Evolutionary conservation across 345 rosid genomes (phyloP), one percentile per base, ranked within the genome.

Genomic region (Brassica juncea): DNA sequence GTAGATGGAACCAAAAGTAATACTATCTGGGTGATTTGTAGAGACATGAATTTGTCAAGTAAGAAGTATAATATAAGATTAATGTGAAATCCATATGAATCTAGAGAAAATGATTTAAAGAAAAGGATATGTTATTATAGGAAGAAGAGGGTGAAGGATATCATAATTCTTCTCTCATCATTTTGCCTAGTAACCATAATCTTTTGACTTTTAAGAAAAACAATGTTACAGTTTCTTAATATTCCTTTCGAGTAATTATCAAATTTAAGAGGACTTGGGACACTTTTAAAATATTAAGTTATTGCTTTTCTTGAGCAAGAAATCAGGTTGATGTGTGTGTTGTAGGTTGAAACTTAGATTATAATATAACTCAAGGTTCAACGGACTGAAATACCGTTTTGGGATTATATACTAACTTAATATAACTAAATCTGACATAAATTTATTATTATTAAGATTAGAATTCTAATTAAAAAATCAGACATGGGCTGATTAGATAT

Each of bases 151-250:
- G 77, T 81, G 74, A 64, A 61, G n/a, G 34, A 14, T 12, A 58
- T 70, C 77, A 82, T 85, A 57, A 85, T 85, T 78, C 59, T 54
- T 16, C 11, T 68, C 69, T 77, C 83, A 88, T 88, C 87, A 90
- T 90, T 85, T 76, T 85, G 87, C 84, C 88, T 68, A 57, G 4
- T 65, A 28, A 68, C 9, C 72, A 15, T 63, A 6, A 65, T 66
- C 82, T 72, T 65, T 54, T 70, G n/a, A 60, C 49, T 77, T 61
- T 66, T 16, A 31, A n/a, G 77, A 72, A 11, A 49, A 19, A 1
- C 5, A 68, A 69, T 16, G 61, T 37, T 65, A 55, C 61, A 28
- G 3, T 76, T 68, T 59, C 67, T 4, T 55, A 52, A 66, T 1
- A 10, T 70, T 10, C 35, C 35, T 49, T 60, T 30, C 0, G 25